phyloP scores from a whole-genome alignment of 345 rosid species.

The Citrus medica region DNA sequence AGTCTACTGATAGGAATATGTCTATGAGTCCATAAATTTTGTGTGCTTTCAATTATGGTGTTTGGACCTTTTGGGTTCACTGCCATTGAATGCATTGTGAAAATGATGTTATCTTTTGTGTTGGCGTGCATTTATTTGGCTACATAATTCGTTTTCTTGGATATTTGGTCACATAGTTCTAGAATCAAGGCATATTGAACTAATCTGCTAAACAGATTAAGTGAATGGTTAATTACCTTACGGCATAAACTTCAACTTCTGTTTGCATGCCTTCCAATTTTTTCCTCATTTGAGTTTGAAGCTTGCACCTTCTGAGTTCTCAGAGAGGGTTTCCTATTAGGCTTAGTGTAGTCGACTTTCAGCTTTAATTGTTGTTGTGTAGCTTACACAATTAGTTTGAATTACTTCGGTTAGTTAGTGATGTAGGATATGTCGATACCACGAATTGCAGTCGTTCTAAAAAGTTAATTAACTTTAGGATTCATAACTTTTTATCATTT shows the following conservation, averaged over 20 bases:
- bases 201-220: background rate
- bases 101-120: background rate
- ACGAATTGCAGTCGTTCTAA: background rate
- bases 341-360: background rate
- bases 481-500: no score
- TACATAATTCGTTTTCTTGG: background rate
- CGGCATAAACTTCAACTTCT: background rate
- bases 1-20: background rate
- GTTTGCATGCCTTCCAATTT: background rate
- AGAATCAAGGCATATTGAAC: background rate
- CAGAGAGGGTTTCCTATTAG: background rate
- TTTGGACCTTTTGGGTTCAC: background rate
- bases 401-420: background rate
- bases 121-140: background rate
- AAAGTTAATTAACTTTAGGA: no score
- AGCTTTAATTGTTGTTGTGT: background rate
- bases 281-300: background rate
- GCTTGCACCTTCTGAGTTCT: background rate
- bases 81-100: background rate
- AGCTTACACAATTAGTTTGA: background rate
- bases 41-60: background rate
- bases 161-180: background rate
- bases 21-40: background rate
- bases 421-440: background rate
- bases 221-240: background rate